Conservation (phyloP, 176 grass and related monocot species). For the Zizania latifolia region DNA sequence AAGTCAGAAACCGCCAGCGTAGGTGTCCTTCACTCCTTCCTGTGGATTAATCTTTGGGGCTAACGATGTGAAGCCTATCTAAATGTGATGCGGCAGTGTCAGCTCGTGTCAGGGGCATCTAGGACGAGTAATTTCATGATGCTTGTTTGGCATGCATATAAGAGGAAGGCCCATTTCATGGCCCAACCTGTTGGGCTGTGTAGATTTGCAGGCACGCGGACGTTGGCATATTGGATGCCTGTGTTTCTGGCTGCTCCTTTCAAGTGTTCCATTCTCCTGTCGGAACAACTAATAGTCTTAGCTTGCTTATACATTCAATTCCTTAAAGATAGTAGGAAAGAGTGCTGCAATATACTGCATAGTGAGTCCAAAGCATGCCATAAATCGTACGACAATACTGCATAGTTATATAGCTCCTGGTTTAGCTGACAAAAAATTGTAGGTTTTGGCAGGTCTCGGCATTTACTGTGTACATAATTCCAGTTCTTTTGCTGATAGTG, state of each 20-base stretch:
- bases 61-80: conserved; percentile 91
- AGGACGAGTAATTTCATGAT: not conserved
- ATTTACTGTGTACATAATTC: not conserved
- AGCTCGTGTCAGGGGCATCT: not conserved
- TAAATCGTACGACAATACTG: not conserved
- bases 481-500: not conserved
- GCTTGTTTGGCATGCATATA: conserved; percentile 15
- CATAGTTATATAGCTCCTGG: not conserved
- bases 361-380: conserved; percentile 4
- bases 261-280: conserved; percentile 21
- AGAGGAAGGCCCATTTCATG: not conserved
- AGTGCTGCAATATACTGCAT: not conserved
- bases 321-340: conserved; percentile 24
- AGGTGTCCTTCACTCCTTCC: conserved; percentile 70
- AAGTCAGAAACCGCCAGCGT: conserved; percentile 54
- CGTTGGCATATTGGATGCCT: conserved; percentile 2
- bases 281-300: conserved; percentile 23
- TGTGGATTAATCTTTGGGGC: conserved; percentile 64
- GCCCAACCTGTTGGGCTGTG: not conserved
- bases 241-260: conserved; percentile 14
- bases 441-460: not conserved
- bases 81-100: conserved; percentile 43
- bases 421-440: conserved; percentile 2
- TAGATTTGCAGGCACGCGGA: conserved; percentile 9
- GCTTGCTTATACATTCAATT: conserved; percentile 22